Conservation (phyloP, 768 basidiomycete genomes). For the Rhodosporidiobolus sp. region DNA sequence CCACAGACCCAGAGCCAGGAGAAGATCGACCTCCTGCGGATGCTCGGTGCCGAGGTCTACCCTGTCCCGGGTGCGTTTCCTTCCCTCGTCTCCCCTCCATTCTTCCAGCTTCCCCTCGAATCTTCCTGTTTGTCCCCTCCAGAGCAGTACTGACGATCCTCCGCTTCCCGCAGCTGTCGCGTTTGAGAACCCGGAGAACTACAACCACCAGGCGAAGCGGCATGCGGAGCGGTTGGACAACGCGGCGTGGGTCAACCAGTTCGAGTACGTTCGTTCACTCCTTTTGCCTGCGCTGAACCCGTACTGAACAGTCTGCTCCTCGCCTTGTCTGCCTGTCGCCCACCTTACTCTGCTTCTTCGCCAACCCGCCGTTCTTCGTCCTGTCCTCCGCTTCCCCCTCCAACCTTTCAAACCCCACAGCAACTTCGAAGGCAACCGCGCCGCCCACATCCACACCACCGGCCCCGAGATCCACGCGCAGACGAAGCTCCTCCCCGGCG, state of each 20-base stretch:
- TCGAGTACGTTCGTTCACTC: constrained; percentile 52
- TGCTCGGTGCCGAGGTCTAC: constrained; percentile 95
- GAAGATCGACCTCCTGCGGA: constrained; percentile 92
- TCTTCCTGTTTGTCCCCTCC: background rate
- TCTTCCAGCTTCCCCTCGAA: background rate
- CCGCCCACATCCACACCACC: constrained; percentile 81
- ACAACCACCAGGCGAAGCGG: constrained; percentile 95
- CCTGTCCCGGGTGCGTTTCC: constrained; percentile 69
- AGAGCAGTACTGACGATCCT: too few relatives aligned
- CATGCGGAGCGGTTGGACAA: constrained; percentile 70
- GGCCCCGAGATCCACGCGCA: constrained; percentile 98
- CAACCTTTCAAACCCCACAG: constrained; percentile 45
- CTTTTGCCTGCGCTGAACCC: background rate
- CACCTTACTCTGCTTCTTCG: background rate
- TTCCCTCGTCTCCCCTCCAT: background rate
- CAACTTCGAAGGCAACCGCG: constrained; percentile 61
- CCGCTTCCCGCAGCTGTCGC: constrained; percentile 64
- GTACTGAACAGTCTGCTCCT: too few relatives aligned
- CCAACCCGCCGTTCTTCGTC: background rate
- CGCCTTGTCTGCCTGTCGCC: background rate
- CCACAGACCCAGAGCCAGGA: constrained; percentile 72
- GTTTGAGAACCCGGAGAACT: constrained; percentile 90
- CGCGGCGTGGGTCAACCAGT: constrained; percentile 83
- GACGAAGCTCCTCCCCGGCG: constrained; percentile 57
- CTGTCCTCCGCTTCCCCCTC: background rate